phyloP scores from a whole-genome alignment of 1,139 yeast genomes.

The Wickerhamomyces sp. region DNA sequence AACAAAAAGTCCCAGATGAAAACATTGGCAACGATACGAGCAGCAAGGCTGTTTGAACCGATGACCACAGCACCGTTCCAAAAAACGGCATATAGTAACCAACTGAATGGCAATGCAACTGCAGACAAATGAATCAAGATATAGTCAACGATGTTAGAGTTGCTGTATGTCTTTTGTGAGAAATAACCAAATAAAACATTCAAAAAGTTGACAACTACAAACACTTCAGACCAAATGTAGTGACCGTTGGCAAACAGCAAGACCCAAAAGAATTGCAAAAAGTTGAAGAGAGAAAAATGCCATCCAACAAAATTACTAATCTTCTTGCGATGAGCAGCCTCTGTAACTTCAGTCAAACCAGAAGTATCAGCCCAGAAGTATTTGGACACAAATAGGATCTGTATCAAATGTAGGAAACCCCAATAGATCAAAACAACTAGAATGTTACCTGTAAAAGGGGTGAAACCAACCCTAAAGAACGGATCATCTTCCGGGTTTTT shows the following conservation, averaged over 20 bases:
- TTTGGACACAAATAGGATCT: constrained; percentile 47
- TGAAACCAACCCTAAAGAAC: constrained; percentile 38
- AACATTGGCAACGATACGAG: constrained; percentile 67
- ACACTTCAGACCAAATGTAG: constrained; percentile 50
- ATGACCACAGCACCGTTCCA: constrained; percentile 80
- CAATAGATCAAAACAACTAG: constrained; percentile 52
- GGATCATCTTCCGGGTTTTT: constrained; percentile 39
- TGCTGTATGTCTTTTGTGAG: constrained; percentile 51
- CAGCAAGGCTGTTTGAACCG: constrained; percentile 38
- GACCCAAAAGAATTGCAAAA: constrained; percentile 57
- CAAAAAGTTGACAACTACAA: constrained; percentile 51
- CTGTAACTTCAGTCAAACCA: constrained; percentile 6
- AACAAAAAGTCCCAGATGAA: constrained; percentile 74
- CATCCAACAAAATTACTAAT: constrained; percentile 41
- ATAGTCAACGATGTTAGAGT: constrained; percentile 50
- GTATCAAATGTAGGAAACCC: constrained; percentile 48
- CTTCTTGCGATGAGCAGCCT: constrained; percentile 22
- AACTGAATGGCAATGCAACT: constrained; percentile 65
- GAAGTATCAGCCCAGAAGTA: constrained; percentile 39
- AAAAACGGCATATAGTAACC: constrained; percentile 68
- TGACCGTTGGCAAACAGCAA: constrained; percentile 50
- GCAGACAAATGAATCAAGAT: constrained; percentile 57
- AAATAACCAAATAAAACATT: constrained; percentile 50
- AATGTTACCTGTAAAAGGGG: constrained; percentile 66
- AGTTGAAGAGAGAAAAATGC: constrained; percentile 60